Percentiles rank a stretch among this genome's conserved stretches.
Conservation (phyloP, 257 asterid genomes). For the Knoxia roxburghii region DNA sequence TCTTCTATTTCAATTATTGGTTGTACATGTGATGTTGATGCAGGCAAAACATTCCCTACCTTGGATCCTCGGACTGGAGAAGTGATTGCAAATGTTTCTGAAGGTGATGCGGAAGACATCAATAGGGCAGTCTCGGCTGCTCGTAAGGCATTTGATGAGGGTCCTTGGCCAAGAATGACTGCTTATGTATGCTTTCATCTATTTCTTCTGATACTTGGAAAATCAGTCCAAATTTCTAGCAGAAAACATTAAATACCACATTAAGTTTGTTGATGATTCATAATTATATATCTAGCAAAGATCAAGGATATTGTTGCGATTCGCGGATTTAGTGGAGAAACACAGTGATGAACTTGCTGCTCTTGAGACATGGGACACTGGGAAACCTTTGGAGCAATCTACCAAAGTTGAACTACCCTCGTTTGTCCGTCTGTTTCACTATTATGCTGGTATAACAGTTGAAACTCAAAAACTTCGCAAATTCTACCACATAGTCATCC, state of each 20-base stretch:
- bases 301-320: slow-evolving; percentile 45
- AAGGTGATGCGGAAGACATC: slow-evolving; percentile 66
- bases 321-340: slow-evolving; percentile 64
- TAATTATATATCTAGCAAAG: slow-evolving; percentile 56
- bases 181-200: slow-evolving; percentile 44
- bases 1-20: background rate
- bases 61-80: slow-evolving; percentile 73
- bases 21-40: background rate
- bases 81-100: slow-evolving; percentile 65
- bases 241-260: background rate
- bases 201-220: background rate
- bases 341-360: slow-evolving; percentile 59
- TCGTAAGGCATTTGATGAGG: slow-evolving; percentile 74
- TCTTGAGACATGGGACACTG: slow-evolving; percentile 78
- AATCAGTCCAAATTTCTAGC: background rate
- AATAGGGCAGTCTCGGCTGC: slow-evolving; percentile 79
- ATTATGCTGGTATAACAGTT: slow-evolving; percentile 54
- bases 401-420: slow-evolving; percentile 45
- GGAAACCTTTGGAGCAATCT: slow-evolving; percentile 70
- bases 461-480: too few species aligned
- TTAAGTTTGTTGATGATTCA: slow-evolving; percentile 2
- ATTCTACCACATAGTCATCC: too few species aligned
- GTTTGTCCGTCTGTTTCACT: slow-evolving; percentile 50
- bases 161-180: slow-evolving; percentile 89
- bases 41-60: slow-evolving; percentile 73